Percentiles rank a stretch among this genome's conserved stretches.
Evolutionary conservation across 139 green algal species (phyloP).

Genomic region (Coccomyxa sp.): DNA sequence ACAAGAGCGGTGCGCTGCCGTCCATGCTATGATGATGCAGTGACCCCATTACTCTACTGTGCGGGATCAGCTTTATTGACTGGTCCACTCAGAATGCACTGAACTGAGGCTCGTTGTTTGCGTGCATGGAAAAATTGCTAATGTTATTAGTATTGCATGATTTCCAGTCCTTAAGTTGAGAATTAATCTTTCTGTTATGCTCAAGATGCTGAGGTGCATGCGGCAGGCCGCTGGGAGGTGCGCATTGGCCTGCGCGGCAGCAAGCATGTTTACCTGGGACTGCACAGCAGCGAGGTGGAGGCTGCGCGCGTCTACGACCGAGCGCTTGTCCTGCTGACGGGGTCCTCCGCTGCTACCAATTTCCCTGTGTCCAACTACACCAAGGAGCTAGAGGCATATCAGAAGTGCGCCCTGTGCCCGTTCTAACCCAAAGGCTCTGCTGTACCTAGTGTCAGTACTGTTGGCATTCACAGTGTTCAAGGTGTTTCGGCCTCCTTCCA

Average conservation of each 20-base stretch:
- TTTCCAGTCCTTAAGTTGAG: too few species aligned
- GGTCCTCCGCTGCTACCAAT: slow-evolving; percentile 76
- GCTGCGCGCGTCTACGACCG: slow-evolving; percentile 5
- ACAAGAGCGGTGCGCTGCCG: slow-evolving; percentile 46
- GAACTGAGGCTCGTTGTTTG: too few species aligned
- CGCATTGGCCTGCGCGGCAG: slow-evolving; percentile 79
- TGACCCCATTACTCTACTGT: too few species aligned
- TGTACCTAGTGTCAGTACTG: not conserved
- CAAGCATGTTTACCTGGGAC: slow-evolving; percentile 88
- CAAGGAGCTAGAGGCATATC: slow-evolving; percentile 55
- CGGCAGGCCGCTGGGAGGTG: slow-evolving; percentile 73
- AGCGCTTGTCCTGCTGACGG: slow-evolving; percentile 40
- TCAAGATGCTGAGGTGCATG: too few species aligned
- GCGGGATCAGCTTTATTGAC: too few species aligned
- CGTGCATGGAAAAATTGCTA: too few species aligned
- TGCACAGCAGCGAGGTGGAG: slow-evolving; percentile 33
- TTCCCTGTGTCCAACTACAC: slow-evolving; percentile 62
- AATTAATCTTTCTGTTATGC: too few species aligned
- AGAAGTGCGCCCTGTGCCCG: not conserved
- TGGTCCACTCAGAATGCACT: too few species aligned
- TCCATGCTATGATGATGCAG: not conserved
- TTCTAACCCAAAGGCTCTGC: not conserved
- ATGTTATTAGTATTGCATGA: too few species aligned
- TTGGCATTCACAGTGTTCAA: not conserved
- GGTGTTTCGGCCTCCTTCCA: too few species aligned